A percentile compares a stretch with the other conserved stretches of the same genome.
These are phyloP conservation scores for Pleurostoma richardsiae DNA, from an alignment of 2,329 filamentous ascomycete genomes.

Conservation along the genomic window DNA sequence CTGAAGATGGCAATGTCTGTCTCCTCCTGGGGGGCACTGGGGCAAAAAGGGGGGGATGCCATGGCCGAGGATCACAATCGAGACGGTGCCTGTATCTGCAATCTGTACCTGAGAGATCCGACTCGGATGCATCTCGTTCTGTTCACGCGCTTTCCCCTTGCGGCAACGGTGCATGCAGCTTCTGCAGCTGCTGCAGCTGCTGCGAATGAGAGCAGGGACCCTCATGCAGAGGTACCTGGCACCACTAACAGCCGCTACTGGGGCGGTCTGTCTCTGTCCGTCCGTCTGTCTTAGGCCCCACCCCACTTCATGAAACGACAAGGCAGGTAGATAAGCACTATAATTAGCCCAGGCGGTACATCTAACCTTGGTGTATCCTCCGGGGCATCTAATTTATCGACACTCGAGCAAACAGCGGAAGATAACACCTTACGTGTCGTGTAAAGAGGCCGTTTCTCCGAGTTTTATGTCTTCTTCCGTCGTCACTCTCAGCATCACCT, in stretches of 20 bases:
- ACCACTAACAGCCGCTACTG: not conserved
- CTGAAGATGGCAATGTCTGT: too few relatives aligned
- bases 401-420: too few relatives aligned
- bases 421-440: too few relatives aligned
- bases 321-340: not conserved
- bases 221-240: not conserved
- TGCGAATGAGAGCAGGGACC: not conserved
- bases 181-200: not conserved
- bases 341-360: not conserved
- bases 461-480: not conserved
- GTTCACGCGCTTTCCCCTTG: too few relatives aligned
- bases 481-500: not conserved
- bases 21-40: too few relatives aligned
- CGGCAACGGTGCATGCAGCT: not conserved
- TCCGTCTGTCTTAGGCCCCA: not conserved
- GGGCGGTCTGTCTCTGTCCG: not conserved
- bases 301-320: not conserved
- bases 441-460: not conserved
- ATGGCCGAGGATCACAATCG: not conserved
- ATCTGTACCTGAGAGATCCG: not conserved
- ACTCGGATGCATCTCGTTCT: not conserved
- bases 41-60: not conserved
- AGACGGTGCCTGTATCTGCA: not conserved
- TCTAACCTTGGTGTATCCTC: not conserved
- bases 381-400: not conserved